These are phyloP conservation scores for Rutstroemia sp. DNA, from an alignment of 2,329 filamentous ascomycete species.

Conservation along the genomic window DNA sequence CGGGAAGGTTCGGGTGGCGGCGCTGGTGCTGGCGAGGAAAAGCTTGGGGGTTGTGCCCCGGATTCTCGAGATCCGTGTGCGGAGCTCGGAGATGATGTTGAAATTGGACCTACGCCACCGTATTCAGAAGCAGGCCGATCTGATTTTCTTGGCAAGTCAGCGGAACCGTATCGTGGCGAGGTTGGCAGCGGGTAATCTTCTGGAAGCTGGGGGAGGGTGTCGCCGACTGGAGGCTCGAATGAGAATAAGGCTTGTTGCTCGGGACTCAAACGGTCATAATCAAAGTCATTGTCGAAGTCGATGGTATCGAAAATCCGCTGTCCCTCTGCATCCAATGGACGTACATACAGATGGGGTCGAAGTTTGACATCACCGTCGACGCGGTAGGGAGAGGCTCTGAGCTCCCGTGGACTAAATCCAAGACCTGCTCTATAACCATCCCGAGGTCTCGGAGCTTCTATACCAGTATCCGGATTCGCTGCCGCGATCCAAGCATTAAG, in stretches of 20 bases:
- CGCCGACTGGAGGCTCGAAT: neutral
- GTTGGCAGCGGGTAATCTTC: too few relatives aligned
- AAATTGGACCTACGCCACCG: too few relatives aligned
- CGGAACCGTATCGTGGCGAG: too few relatives aligned
- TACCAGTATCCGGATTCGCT: neutral
- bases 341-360: neutral
- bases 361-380: too few relatives aligned
- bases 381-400: neutral
- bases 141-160: too few relatives aligned
- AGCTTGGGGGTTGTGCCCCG: neutral
- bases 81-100: neutral
- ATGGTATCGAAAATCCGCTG: constrained; percentile 1
- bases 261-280: neutral
- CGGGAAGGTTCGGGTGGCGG: neutral
- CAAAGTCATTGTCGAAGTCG: neutral
- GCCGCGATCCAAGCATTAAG: neutral
- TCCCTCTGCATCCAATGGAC: neutral
- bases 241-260: constrained; percentile 1
- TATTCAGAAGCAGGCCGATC: too few relatives aligned
- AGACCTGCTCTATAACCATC: neutral
- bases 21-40: too few relatives aligned
- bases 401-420: neutral
- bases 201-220: too few relatives aligned
- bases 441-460: neutral
- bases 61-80: neutral